A percentile compares a stretch with the other conserved stretches of the same genome.
Evolutionary conservation across 345 rosid species (phyloP).

Genomic region (Anastatica hierochuntica): DNA sequence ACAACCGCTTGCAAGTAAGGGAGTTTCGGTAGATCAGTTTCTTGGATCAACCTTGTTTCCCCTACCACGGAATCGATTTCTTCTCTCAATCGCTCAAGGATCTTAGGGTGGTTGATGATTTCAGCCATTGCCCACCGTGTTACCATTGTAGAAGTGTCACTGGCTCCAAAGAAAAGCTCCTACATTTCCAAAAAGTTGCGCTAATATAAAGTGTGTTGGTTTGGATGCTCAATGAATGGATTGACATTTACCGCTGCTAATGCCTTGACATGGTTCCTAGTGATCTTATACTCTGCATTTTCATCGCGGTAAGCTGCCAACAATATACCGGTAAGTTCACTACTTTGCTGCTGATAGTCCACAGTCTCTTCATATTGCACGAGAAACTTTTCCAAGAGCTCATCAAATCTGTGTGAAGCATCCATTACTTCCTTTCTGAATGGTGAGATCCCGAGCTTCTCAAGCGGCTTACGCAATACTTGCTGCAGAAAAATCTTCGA

Average conservation of each 20-base stretch:
- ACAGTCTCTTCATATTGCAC: constrained; percentile 17
- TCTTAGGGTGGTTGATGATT: not conserved
- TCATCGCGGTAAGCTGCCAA: not conserved
- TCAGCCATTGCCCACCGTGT: constrained; percentile 1
- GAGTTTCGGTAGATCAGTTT: not conserved
- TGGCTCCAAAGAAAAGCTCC: constrained; percentile 24
- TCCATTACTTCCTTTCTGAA: not conserved
- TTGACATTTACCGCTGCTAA: constrained; percentile 15
- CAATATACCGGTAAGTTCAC: constrained; percentile 28
- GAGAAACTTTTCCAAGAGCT: not conserved
- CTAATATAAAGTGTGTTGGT: too few species aligned
- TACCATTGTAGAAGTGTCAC: not conserved
- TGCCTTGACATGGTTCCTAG: too few species aligned
- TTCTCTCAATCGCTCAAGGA: not conserved
- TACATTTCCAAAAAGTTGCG: not conserved
- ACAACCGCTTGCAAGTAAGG: constrained; percentile 11
- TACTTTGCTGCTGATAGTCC: constrained; percentile 5
- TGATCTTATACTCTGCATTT: not conserved
- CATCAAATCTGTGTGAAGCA: not conserved
- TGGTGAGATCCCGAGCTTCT: not conserved
- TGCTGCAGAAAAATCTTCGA: not conserved
- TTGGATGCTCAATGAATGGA: too few species aligned
- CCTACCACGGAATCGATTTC: constrained; percentile 18
- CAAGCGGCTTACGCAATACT: not conserved
- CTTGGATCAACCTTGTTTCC: constrained; percentile 3